A percentile compares a stretch with the other conserved stretches of the same genome.
Conservation (phyloP, 306 rosid genomes). For the Dicorynia guianensis region DNA sequence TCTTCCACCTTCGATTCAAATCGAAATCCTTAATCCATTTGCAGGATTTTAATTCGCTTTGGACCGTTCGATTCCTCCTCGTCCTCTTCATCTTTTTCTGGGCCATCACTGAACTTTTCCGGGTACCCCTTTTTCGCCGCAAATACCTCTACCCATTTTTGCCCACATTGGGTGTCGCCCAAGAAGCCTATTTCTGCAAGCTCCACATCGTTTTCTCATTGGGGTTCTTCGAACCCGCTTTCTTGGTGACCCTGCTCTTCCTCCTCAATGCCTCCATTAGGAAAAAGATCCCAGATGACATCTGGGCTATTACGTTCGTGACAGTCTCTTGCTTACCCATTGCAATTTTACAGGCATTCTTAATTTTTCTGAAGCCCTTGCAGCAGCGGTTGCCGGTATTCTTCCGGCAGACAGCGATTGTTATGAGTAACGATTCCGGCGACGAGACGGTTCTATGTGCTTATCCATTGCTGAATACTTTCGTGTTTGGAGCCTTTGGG, state of each 20-base stretch:
- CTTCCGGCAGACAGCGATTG: slow-evolving; percentile 35
- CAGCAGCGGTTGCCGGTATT: slow-evolving; percentile 25
- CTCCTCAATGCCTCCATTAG: slow-evolving; percentile 68
- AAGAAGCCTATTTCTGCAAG: slow-evolving; percentile 60
- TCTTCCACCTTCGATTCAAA: slow-evolving; percentile 77
- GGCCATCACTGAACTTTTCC: slow-evolving; percentile 71
- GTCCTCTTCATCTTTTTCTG: slow-evolving; percentile 66
- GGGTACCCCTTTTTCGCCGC: slow-evolving; percentile 55
- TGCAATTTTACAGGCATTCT: slow-evolving; percentile 36
- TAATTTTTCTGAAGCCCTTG: slow-evolving; percentile 47
- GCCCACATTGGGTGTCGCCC: background rate
- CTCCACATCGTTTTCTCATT: slow-evolving; percentile 57
- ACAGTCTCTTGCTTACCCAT: slow-evolving; percentile 53
- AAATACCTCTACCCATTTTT: slow-evolving; percentile 37
- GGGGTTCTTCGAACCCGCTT: slow-evolving; percentile 81
- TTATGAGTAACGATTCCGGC: background rate
- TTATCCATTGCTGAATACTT: slow-evolving; percentile 59
- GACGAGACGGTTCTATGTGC: slow-evolving; percentile 50
- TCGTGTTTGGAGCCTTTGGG: slow-evolving; percentile 55
- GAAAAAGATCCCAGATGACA: slow-evolving; percentile 44
- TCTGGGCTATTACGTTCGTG: slow-evolving; percentile 49
- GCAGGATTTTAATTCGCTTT: slow-evolving; percentile 74
- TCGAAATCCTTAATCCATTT: slow-evolving; percentile 63
- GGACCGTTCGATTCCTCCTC: slow-evolving; percentile 81
- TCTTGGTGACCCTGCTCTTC: slow-evolving; percentile 67